Base-by-base conservation (phyloP, 2,329 filamentous ascomycete genomes). In the Colletotrichum sublineola region DNA sequence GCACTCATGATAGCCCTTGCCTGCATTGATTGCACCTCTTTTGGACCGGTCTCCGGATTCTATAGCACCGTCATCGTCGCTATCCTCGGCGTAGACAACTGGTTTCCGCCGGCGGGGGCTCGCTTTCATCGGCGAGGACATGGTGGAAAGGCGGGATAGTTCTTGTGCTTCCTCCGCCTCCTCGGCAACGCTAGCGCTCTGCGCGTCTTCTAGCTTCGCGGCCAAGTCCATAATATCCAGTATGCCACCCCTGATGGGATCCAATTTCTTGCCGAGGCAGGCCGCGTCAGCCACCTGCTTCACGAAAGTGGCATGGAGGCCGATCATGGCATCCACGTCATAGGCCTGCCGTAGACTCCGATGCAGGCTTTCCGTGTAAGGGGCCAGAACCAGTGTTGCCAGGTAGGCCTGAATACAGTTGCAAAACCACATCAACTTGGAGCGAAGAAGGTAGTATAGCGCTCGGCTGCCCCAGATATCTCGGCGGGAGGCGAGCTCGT, bases 291-390 rank as follows among this genome's bases (percentile, higher is more conserved):
- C 84, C 14, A 96, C 82, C 2, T 86, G 86, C 56, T 85, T 86
- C 56, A 93, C 83, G 77, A 92, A 96, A 0, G 81, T 79, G 5
- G 88, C 82, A 78, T 97, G 95, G 0, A 91, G 86, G 1, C 82
- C 82, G 36, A 95, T 91, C 93, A 98, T 97, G 36, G 88, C 88
- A 78, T 98, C 94, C 12, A 98, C 90, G 75, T 96, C 94, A 36
- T 87, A 85, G 0, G 94, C 90, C 7, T 84, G 82, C 18, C 82
- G 81, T 63, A 98, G 86, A 0, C 86, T 84, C 2, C 81, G 79
- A 7, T 83, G 83, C 83, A 98, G 88, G 40, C 85, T 83, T 2
- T 81, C 77, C 2, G 87, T 88, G 31, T 90, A 86, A 0, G 90
- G 88, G 0, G 87, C 87, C 0, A 97, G 85, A 1, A 95, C 93